Evolutionary conservation across 257 asterid genomes (phyloP), one percentile per base, ranked within the genome.

Genomic region (Nicotiana benthamiana): DNA sequence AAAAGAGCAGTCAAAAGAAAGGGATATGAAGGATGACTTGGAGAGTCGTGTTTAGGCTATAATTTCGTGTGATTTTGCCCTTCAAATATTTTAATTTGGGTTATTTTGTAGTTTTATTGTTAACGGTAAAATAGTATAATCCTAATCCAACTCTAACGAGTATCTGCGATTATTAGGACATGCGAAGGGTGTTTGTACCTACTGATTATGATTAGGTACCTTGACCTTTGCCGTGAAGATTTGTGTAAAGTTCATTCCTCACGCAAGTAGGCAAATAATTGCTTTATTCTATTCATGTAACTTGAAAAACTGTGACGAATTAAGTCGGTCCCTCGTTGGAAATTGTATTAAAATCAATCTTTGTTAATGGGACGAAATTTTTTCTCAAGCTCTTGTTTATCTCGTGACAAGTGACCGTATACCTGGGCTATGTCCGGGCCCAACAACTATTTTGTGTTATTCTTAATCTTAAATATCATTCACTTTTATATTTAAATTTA

Each of bases 21-120:
- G 30, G 36, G 54, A n/a, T 68, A 46, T 68, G 76, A 40, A 62
- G 3, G 76, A 36, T 2, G 28, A 68, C 76, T 26, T 40, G 54
- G 34, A 15, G 78, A 72, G 40, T 3, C 78, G 78, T 72, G 78
- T 70, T 70, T 43, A 70, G 48, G 22, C 77, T 70, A 70, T 70
- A 70, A 43, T 43, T 70, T 70, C 77, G 59, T 70, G 13, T 46
- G 36, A 22, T 46, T 43, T 46, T 70, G 24, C 15, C 60, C 34
- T 72, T 24, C 24, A 22, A 72, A 72, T 72, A 72, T 72, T 46
- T 70, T 72, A 46, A 46, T 72, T 46, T 13, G 22, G 20, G 51
- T 53, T 28, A 27, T 17, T 63, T 18, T 54, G n/a, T 54, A 28
- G 66, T 54, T 75, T 53, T 75, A 4, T 26, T 26, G 17, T n/a